These are phyloP conservation scores for Scutellaria minor DNA, from an alignment of 257 asterid species.

Conservation along the genomic window DNA sequence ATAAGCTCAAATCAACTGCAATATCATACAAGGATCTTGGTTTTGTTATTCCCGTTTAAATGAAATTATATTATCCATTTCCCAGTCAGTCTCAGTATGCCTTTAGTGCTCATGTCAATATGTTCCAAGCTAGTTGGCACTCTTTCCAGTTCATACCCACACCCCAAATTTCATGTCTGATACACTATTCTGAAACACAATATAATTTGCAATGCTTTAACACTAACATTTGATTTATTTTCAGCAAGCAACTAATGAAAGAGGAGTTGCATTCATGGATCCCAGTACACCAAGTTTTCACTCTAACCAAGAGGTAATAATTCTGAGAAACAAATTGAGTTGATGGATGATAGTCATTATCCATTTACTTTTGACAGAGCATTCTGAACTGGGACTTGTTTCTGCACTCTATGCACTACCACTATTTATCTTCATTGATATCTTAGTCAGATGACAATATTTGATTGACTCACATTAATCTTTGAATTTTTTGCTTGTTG, in stretches of 20 bases:
- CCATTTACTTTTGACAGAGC: neutral
- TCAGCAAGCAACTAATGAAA: constrained; percentile 54
- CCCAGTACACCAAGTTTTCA: constrained; percentile 55
- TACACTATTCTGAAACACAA: constrained; percentile 11
- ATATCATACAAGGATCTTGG: neutral
- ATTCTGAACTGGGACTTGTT: constrained; percentile 15
- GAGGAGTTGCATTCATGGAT: constrained; percentile 58
- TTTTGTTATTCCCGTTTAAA: constrained; percentile 14
- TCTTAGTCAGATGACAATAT: neutral
- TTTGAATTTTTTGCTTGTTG: constrained; percentile 22
- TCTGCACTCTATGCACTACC: neutral
- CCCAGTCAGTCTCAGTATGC: constrained; percentile 11
- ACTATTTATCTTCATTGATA: neutral
- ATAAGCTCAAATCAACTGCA: neutral
- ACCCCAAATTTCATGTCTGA: constrained; percentile 16
- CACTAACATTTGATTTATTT: constrained; percentile 34
- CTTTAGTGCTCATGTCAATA: constrained; percentile 17
- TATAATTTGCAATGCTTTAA: constrained; percentile 13
- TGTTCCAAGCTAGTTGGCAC: constrained; percentile 11
- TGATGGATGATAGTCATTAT: constrained; percentile 2
- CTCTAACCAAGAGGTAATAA: constrained; percentile 67
- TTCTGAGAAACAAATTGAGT: constrained; percentile 15
- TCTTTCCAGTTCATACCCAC: neutral
- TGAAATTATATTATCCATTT: constrained; percentile 7
- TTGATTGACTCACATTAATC: neutral